Conservation (phyloP, 1,139 yeast genomes). For the Yamadazyma buinensis region DNA sequence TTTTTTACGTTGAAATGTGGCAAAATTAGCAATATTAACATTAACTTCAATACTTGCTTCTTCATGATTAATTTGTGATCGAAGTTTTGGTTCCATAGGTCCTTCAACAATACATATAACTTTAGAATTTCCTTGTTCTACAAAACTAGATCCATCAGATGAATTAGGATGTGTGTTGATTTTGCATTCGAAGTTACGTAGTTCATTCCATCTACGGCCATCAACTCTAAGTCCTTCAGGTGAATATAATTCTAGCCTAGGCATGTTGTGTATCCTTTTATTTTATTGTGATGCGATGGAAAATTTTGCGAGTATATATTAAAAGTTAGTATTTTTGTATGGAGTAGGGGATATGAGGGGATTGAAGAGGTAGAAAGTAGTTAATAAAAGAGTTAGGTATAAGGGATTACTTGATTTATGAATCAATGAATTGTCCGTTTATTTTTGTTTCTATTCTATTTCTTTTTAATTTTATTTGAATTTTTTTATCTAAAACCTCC, state of each 20-base stretch:
- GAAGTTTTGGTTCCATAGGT: slow-evolving; percentile 73
- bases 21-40: slow-evolving; percentile 74
- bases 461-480: too few relatives aligned
- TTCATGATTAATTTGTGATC: slow-evolving; percentile 43
- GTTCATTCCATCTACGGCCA: slow-evolving; percentile 93
- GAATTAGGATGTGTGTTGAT: slow-evolving; percentile 86
- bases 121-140: slow-evolving; percentile 91
- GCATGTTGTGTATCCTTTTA: too few relatives aligned
- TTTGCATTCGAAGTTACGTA: slow-evolving; percentile 74
- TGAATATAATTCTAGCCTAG: slow-evolving; percentile 76
- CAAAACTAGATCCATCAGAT: slow-evolving; percentile 88
- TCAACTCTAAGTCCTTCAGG: slow-evolving; percentile 92
- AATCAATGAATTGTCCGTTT: too few relatives aligned
- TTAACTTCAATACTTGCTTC: slow-evolving; percentile 61
- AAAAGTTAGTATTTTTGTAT: too few relatives aligned
- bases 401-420: too few relatives aligned
- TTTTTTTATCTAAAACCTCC: too few relatives aligned
- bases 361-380: too few relatives aligned
- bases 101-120: slow-evolving; percentile 85
- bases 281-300: neutral
- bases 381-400: too few relatives aligned
- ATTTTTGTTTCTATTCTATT: too few relatives aligned
- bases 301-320: too few relatives aligned
- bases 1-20: slow-evolving; percentile 73
- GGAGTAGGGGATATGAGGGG: too few relatives aligned